phyloP scores from a whole-genome alignment of 352 stramenopile species.

The Globisporangium spiculum region DNA sequence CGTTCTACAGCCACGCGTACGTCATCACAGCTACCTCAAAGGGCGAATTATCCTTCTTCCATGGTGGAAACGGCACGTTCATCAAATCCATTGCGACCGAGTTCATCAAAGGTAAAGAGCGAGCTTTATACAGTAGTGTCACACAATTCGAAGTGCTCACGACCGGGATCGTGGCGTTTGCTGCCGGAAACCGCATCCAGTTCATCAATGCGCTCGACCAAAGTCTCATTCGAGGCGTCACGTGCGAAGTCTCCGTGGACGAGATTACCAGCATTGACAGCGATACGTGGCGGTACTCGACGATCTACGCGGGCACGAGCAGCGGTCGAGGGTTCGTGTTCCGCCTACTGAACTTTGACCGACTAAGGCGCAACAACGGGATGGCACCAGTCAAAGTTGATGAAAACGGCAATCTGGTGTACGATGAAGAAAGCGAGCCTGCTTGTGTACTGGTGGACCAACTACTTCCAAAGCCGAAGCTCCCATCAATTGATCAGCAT shows the following conservation, averaged over 20 bases:
- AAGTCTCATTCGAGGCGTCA: constrained; percentile 15
- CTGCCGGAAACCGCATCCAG: constrained; percentile 22
- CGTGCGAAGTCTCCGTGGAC: constrained; percentile 25
- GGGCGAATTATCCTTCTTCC: constrained; percentile 15
- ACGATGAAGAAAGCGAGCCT: constrained; percentile 4
- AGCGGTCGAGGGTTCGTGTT: constrained; percentile 29
- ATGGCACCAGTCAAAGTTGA: neutral
- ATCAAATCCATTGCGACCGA: constrained; percentile 9
- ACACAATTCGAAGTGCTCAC: constrained; percentile 22
- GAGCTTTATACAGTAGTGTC: neutral
- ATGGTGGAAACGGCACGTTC: constrained; percentile 20
- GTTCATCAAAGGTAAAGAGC: neutral
- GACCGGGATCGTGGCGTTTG: constrained; percentile 27
- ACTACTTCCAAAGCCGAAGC: neutral
- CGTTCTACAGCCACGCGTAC: constrained; percentile 17
- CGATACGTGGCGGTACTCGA: constrained; percentile 28
- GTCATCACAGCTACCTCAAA: constrained; percentile 2
- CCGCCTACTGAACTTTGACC: constrained; percentile 23
- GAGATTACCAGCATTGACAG: constrained; percentile 31
- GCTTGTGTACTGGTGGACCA: constrained; percentile 13
- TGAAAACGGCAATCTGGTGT: neutral
- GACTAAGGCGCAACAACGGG: constrained; percentile 10
- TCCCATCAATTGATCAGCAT: neutral
- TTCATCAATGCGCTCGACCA: constrained; percentile 27
- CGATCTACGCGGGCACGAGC: constrained; percentile 29